Conservation (phyloP, 2,329 filamentous ascomycete species). For the Gnomoniopsis smithogilvyi region DNA sequence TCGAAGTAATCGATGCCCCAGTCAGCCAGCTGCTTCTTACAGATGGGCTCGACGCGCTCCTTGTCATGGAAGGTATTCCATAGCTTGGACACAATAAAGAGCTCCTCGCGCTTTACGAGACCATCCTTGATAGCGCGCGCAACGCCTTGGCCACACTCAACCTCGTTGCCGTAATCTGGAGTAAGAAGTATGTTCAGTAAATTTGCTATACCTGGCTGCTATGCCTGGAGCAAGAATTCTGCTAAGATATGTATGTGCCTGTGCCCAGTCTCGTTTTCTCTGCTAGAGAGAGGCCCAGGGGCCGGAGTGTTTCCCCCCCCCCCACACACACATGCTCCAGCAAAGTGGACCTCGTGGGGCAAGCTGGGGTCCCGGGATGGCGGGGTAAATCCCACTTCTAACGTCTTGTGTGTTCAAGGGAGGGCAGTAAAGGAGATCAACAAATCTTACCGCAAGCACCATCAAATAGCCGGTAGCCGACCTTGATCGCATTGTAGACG, state of each 20-base stretch:
- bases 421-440: neutral
- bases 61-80: conserved; percentile 90
- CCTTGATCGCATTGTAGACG: conserved; percentile 72
- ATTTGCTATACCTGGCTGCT: too few relatives aligned
- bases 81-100: conserved; percentile 91
- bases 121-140: conserved; percentile 78
- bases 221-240: too few relatives aligned
- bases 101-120: conserved; percentile 77
- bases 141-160: conserved; percentile 72
- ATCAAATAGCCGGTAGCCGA: conserved; percentile 58
- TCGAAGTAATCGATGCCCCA: conserved; percentile 87
- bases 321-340: too few relatives aligned
- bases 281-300: too few relatives aligned
- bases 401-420: too few relatives aligned
- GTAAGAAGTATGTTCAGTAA: too few relatives aligned
- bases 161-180: conserved; percentile 79
- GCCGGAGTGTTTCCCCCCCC: too few relatives aligned
- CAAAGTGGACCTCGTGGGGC: too few relatives aligned
- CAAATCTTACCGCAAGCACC: conserved; percentile 55
- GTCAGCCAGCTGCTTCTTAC: conserved; percentile 73
- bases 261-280: too few relatives aligned
- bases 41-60: conserved; percentile 72
- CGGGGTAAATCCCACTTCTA: too few relatives aligned
- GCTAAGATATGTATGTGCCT: too few relatives aligned
- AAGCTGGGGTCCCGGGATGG: too few relatives aligned